These are phyloP conservation scores for Colletotrichum zoysiae DNA, from an alignment of 2,329 filamentous ascomycete genomes.

Conservation along the genomic window DNA sequence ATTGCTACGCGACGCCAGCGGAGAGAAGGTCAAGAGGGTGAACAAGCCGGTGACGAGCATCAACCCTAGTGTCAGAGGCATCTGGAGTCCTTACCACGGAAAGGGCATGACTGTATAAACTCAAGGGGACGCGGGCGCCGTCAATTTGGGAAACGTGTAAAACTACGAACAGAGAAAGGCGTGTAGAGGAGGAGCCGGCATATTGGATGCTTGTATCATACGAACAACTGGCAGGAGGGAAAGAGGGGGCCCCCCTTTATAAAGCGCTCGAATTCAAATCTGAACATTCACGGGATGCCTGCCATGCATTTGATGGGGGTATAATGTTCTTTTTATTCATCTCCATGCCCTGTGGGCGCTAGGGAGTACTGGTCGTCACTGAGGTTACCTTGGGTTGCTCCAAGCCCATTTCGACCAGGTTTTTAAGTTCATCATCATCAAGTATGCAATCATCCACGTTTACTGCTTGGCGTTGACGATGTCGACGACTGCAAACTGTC, in stretches of 20 bases:
- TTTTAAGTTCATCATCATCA: constrained; percentile 39
- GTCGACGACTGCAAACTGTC: constrained; percentile 61
- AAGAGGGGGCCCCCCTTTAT: constrained; percentile 13
- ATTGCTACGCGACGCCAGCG: constrained; percentile 78
- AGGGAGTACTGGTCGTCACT: not conserved
- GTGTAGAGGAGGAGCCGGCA: constrained; percentile 21
- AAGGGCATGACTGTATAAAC: constrained; percentile 65
- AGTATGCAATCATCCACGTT: constrained; percentile 42
- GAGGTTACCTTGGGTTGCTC: not conserved
- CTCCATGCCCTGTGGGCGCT: constrained; percentile 17
- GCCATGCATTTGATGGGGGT: constrained; percentile 13
- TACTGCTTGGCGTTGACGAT: constrained; percentile 71
- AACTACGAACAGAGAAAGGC: constrained; percentile 25
- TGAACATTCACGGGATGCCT: constrained; percentile 8
- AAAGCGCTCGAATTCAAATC: constrained; percentile 28
- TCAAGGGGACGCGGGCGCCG: constrained; percentile 4
- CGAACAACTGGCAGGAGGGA: constrained; percentile 20
- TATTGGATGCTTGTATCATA: constrained; percentile 39
- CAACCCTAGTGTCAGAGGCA: constrained; percentile 75
- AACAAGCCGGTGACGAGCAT: constrained; percentile 75
- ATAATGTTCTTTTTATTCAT: constrained; percentile 31
- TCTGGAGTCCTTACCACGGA: constrained; percentile 79
- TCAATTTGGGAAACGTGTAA: constrained; percentile 30
- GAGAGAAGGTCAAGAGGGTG: constrained; percentile 76
- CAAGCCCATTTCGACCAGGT: constrained; percentile 9